Evolutionary conservation across 2,329 filamentous ascomycete species (phyloP).

Genomic region (Colletotrichum lupini): DNA sequence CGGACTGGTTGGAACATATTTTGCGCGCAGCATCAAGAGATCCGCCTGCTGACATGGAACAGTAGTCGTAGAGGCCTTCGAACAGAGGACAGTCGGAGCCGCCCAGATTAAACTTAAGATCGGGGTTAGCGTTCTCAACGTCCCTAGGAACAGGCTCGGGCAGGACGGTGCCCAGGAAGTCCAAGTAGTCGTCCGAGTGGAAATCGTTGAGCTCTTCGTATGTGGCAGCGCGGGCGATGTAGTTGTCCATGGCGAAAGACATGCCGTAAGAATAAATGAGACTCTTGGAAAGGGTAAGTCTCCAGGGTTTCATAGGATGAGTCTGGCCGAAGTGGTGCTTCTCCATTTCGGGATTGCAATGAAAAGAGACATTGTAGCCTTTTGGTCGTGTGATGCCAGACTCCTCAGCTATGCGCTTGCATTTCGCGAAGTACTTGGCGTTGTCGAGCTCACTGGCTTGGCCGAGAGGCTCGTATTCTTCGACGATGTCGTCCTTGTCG

Average conservation of each 20-base stretch:
- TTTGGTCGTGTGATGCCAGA: constrained; percentile 82
- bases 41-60: constrained; percentile 90
- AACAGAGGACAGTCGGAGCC: constrained; percentile 97
- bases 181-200: constrained; percentile 89
- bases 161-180: constrained; percentile 82
- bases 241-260: constrained; percentile 96
- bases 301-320: constrained; percentile 99
- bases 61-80: constrained; percentile 94
- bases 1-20: constrained; percentile 85
- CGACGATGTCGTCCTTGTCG: constrained; percentile 62
- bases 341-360: constrained; percentile 95
- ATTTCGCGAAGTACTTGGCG: constrained; percentile 66
- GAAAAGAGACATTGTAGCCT: constrained; percentile 93
- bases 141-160: constrained; percentile 73
- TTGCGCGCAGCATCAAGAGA: constrained; percentile 93
- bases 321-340: constrained; percentile 96
- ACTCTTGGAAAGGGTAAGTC: constrained; percentile 93
- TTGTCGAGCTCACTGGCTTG: constrained; percentile 65
- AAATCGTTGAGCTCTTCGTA: constrained; percentile 90
- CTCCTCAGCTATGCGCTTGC: constrained; percentile 65
- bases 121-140: constrained; percentile 71
- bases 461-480: constrained; percentile 64
- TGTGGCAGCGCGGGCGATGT: constrained; percentile 84
- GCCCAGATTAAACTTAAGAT: constrained; percentile 83
- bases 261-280: constrained; percentile 95